Conservation (phyloP, 2,329 filamentous ascomycete genomes). For the Akanthomyces uredinophilus region DNA sequence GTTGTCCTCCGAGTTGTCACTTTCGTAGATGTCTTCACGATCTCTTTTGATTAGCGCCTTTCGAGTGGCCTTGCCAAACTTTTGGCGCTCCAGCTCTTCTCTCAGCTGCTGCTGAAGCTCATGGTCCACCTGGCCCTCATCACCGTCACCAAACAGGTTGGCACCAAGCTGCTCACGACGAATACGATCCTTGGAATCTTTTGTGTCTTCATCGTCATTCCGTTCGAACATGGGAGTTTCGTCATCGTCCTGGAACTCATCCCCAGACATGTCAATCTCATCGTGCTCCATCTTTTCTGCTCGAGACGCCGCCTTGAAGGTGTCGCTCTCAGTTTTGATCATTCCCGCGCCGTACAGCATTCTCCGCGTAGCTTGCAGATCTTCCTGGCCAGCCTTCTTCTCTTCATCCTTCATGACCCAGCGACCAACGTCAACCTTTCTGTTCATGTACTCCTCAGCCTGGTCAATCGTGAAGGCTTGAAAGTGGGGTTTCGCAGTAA, state of each 20-base stretch:
- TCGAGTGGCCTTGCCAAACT: conserved; percentile 69
- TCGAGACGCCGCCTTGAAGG: conserved; percentile 55
- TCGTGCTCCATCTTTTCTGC: conserved; percentile 65
- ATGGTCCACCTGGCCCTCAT: conserved; percentile 68
- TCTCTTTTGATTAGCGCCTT: conserved; percentile 82
- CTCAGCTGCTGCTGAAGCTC: conserved; percentile 65
- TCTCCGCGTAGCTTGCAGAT: conserved; percentile 55
- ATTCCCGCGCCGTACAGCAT: conserved; percentile 48
- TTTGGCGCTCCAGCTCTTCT: conserved; percentile 63
- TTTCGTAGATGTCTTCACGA: conserved; percentile 80
- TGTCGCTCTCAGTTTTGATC: conserved; percentile 65
- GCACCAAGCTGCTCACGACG: conserved; percentile 80
- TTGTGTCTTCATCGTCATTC: conserved; percentile 76
- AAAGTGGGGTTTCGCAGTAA: conserved; percentile 74
- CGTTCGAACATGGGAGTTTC: conserved; percentile 69
- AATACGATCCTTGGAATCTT: conserved; percentile 65
- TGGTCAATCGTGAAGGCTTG: conserved; percentile 75
- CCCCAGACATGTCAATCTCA: conserved; percentile 61
- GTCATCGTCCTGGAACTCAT: conserved; percentile 84
- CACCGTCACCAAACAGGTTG: conserved; percentile 69
- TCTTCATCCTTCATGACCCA: conserved; percentile 73
- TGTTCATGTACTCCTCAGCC: conserved; percentile 76
- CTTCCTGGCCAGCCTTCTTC: conserved; percentile 50
- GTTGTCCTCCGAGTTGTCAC: conserved; percentile 50
- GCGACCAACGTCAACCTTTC: conserved; percentile 68